These are phyloP conservation scores for Debaryomyces coudertii DNA, from an alignment of 1,139 yeast species.

Conservation along the genomic window DNA sequence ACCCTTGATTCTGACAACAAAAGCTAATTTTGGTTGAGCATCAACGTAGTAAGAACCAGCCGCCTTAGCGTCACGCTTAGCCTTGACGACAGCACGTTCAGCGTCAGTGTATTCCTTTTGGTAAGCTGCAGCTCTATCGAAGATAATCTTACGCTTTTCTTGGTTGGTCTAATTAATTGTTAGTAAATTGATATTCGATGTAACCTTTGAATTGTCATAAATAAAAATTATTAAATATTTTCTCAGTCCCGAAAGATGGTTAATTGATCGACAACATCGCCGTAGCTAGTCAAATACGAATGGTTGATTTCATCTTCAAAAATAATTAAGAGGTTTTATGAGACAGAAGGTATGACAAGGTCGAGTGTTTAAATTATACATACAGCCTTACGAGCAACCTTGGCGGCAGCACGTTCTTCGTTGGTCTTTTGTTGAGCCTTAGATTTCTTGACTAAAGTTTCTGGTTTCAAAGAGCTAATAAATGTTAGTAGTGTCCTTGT, in stretches of 20 bases:
- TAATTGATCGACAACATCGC: conserved; percentile 93
- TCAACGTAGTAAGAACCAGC: conserved; percentile 95
- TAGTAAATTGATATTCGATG: conserved; percentile 32
- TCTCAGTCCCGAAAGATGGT: conserved; percentile 99
- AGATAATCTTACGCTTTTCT: conserved; percentile 93
- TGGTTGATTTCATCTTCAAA: conserved; percentile 69
- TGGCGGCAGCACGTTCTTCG: conserved; percentile 86
- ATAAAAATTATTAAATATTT: conserved; percentile 17
- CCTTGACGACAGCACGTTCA: conserved; percentile 88
- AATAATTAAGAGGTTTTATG: conserved; percentile 16
- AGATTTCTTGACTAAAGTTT: conserved; percentile 93
- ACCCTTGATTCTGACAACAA: conserved; percentile 99
- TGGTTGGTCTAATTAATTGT: conserved; percentile 63
- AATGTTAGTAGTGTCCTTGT: conserved; percentile 37
- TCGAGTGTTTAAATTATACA: conserved; percentile 41
- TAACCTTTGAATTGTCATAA: conserved; percentile 11
- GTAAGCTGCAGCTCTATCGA: conserved; percentile 98
- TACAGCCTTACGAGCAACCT: conserved; percentile 87
- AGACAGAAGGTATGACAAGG: conserved; percentile 4
- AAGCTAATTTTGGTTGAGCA: conserved; percentile 95
- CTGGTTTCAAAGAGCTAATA: conserved; percentile 67
- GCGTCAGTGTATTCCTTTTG: conserved; percentile 95
- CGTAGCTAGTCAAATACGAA: conserved; percentile 74
- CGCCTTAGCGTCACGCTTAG: conserved; percentile 97
- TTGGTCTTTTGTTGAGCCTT: conserved; percentile 87